These are phyloP conservation scores for Haematococcus sp. DNA, from an alignment of 139 green algal species.

Conservation along the genomic window DNA sequence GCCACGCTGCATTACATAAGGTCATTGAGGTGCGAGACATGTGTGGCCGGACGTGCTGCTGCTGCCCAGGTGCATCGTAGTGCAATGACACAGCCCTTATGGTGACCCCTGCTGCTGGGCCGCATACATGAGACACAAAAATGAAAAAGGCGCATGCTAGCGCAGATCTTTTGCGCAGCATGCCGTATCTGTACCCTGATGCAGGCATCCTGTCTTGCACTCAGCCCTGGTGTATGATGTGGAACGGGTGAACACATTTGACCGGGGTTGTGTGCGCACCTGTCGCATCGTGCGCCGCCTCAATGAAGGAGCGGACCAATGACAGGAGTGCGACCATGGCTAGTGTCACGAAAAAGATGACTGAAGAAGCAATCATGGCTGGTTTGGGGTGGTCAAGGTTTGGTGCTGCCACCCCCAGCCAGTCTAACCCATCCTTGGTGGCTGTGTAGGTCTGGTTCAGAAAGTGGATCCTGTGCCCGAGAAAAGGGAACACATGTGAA, in stretches of 20 bases:
- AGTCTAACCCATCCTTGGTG: constrained; percentile 1
- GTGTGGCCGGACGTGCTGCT: too few species aligned
- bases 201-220: too few species aligned
- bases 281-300: constrained; percentile 34
- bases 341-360: constrained; percentile 6
- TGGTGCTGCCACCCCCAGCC: neutral
- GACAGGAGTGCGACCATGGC: constrained; percentile 14
- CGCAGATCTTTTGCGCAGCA: too few species aligned
- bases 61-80: too few species aligned
- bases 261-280: constrained; percentile 1
- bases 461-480: constrained; percentile 12
- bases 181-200: too few species aligned
- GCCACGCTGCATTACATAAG: neutral
- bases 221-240: too few species aligned
- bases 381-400: neutral
- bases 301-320: constrained; percentile 35
- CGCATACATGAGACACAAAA: too few species aligned
- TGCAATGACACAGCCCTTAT: too few species aligned
- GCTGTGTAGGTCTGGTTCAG: neutral
- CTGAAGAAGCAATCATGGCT: neutral
- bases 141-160: too few species aligned
- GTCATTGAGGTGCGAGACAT: too few species aligned
- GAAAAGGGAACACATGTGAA: too few species aligned
- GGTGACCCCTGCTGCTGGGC: too few species aligned
- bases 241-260: neutral